Conservation (phyloP, 2,329 filamentous ascomycete genomes). For the Colletotrichum horii region DNA sequence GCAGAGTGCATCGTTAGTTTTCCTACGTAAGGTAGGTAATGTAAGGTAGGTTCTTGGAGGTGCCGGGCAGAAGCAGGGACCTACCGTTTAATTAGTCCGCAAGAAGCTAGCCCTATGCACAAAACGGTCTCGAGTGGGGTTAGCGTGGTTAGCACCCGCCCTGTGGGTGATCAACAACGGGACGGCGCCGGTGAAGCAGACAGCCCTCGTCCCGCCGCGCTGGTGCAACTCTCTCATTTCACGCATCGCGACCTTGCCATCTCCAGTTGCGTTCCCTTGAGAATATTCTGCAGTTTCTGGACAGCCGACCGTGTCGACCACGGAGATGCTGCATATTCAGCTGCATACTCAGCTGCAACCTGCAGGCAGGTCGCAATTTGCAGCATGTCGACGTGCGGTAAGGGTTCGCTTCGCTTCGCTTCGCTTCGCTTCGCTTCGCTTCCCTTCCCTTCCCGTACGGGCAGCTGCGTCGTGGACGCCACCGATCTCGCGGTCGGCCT, state of each 20-base stretch:
- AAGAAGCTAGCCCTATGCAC: neutral
- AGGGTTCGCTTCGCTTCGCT: neutral
- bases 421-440: neutral
- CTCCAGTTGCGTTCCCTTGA: neutral
- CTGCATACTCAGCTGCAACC: neutral
- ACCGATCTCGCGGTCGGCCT: conserved; percentile 10
- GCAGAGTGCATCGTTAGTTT: neutral
- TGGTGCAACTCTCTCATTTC: conserved; percentile 8
- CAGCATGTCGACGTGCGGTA: neutral
- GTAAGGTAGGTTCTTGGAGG: neutral
- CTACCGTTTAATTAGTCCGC: neutral
- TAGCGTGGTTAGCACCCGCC: neutral
- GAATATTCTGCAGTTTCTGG: neutral
- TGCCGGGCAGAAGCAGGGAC: neutral
- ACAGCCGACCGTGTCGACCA: neutral
- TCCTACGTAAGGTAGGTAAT: neutral
- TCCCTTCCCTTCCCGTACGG: neutral
- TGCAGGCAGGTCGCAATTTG: neutral
- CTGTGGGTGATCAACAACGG: neutral
- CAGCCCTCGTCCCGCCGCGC: neutral
- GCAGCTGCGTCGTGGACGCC: neutral
- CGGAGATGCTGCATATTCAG: neutral
- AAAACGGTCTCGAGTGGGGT: neutral
- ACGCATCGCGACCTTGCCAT: neutral
- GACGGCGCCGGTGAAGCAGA: neutral